Evolutionary conservation across 257 asterid genomes (phyloP).

Genomic region (Przewalskia tangutica): DNA sequence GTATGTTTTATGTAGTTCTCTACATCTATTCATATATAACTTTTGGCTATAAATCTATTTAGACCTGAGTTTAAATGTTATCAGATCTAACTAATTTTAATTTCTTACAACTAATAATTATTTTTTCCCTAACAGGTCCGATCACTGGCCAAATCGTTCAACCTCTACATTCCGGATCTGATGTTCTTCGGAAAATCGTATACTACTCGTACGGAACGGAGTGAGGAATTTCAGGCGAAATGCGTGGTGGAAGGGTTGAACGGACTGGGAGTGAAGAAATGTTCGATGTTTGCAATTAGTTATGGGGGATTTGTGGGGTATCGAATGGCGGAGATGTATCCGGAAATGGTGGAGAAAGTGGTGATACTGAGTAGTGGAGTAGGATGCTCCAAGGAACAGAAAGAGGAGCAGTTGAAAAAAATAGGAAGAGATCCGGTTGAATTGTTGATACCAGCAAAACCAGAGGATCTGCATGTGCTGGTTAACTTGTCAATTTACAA

Average conservation of each 20-base stretch:
- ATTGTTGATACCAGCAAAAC: conserved; percentile 38
- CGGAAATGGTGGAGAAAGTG: conserved; percentile 49
- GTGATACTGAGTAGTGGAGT: conserved; percentile 66
- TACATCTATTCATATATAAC: too few species aligned
- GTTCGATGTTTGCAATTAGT: conserved; percentile 51
- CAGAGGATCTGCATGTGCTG: conserved; percentile 38
- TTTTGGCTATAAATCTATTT: too few species aligned
- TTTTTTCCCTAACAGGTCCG: conserved; percentile 16
- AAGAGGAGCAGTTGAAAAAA: conserved; percentile 30
- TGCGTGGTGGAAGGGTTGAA: conserved; percentile 43
- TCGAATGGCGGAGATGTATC: conserved; percentile 44
- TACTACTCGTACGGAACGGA: conserved; percentile 30
- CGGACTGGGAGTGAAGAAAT: conserved; percentile 41
- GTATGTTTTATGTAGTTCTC: too few species aligned
- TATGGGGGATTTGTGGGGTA: conserved; percentile 60
- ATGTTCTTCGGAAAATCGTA: conserved; percentile 54
- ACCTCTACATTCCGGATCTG: conserved; percentile 56
- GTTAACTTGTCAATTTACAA: conserved; percentile 34
- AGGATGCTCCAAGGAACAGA: conserved; percentile 35
- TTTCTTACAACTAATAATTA: too few species aligned
- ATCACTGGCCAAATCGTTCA: conserved; percentile 29
- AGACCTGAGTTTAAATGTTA: too few species aligned
- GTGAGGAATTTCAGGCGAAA: conserved; percentile 47
- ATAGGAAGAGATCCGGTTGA: conserved; percentile 35
- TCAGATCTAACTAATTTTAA: too few species aligned